Conservation (phyloP, 768 basidiomycete species). For the Pleurotus eryngii region DNA sequence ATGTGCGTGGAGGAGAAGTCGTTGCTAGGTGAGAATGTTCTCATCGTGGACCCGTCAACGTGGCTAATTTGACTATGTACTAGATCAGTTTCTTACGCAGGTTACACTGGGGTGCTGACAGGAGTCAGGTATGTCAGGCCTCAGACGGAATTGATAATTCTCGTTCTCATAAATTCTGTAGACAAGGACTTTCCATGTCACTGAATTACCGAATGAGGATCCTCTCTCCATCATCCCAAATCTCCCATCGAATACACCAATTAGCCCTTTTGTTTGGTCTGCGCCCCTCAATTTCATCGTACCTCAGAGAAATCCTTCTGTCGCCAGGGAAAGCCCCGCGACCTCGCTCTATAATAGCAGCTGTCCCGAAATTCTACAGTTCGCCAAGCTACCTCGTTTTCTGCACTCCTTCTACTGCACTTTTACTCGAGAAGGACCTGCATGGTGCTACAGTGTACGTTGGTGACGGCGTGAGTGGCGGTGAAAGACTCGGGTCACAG, state of each 20-base stretch:
- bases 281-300: constrained; percentile 28
- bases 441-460: constrained; percentile 15
- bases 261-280: constrained; percentile 26
- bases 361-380: constrained; percentile 16
- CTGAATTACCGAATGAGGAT: constrained; percentile 31
- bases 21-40: constrained; percentile 26
- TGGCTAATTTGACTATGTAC: neutral
- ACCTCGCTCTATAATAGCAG: constrained; percentile 17
- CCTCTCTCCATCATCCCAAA: constrained; percentile 20
- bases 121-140: constrained; percentile 27
- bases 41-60: neutral
- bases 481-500: neutral
- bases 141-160: neutral
- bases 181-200: constrained; percentile 32
- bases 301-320: constrained; percentile 29
- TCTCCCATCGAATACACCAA: constrained; percentile 26
- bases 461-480: constrained; percentile 10
- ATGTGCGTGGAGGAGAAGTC: constrained; percentile 26
- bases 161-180: constrained; percentile 7
- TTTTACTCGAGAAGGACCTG: constrained; percentile 34
- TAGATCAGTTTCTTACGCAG: constrained; percentile 36
- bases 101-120: constrained; percentile 34
- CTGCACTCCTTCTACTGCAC: constrained; percentile 26
- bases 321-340: constrained; percentile 22
- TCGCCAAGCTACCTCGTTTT: constrained; percentile 35